Evolutionary conservation across 169 alveolate species (phyloP), one percentile per base, ranked within the genome.

Genomic region (Plasmodium gonderi): DNA sequence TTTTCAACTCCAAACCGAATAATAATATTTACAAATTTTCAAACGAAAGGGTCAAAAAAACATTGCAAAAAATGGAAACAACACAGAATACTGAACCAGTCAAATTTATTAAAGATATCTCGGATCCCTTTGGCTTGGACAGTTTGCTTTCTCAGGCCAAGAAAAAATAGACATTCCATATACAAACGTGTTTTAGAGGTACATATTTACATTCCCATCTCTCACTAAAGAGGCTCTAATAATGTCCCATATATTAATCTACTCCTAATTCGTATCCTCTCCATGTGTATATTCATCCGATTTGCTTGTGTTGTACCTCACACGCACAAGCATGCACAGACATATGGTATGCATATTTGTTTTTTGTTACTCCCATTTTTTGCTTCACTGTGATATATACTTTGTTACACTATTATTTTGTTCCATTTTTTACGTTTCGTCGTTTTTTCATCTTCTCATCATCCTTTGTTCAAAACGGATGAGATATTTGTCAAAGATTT

Each of bases 71-170:
- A 90, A 95, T 49, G 77, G 95, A 64, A 96, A 95, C 91, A 95
- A 92, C 69, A 96, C 97, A 20, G 81, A 92, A 97, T 40, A 92
- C 97, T 11, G 96, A 96, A n/a, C 98, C 98, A 2, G 98, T 97
- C 54, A 97, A 97, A 91, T 97, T 97, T 90, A 91, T 93, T 40
- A 96, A 96, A 94, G 98, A 96, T 51, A 92, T 94, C 14, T 64
- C 97, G 7, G 98, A 97, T 76, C 98, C 98, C 36, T 97, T 97
- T 78, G 98, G 98, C 26, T 89, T 97, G 72, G 98, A 96, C 80
- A 95, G 96, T 54, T 95, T 97, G 42, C 94, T 97, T 31, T 97
- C 97, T 54, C 95, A 96, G 78, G 98, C 98, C 45, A 95, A 96
- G 91, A 96, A 97, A 79, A 96, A 96, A 31, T 60, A 85, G 60